Base-by-base conservation (phyloP, 768 basidiomycete species). In the Psilocybe tampanensis region DNA sequence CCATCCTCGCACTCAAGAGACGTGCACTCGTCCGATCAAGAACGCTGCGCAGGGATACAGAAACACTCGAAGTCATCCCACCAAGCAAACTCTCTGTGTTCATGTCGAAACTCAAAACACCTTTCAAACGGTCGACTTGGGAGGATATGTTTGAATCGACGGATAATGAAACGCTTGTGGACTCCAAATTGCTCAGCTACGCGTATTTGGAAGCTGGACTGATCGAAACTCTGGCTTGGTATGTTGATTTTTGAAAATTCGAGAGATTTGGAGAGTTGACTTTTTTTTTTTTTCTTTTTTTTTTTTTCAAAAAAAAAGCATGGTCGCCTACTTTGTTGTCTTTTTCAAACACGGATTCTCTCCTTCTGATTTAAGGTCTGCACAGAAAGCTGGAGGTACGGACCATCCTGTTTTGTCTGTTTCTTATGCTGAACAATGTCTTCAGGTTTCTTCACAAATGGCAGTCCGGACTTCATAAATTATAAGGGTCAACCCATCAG, bases 261-360 rank as follows among this genome's bases (percentile, higher is more conserved):
- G 19, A 47, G 41, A 22, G 12, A 47, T 29, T 6, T 3, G 36
- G 18, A 15, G 24, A 29, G 49, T 24, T 34, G 48, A 56, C 33
- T 9, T 43, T 21, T n/a, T 19, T 48, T 17, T 17, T 23, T 2
- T 17, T 45, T 24, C 19, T 8, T 44, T 13, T 18, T 11, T 2
- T 47, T n/a, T n/a, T n/a, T n/a, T n/a, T n/a, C n/a, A n/a, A n/a
- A n/a, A n/a, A n/a, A n/a, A n/a, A n/a, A 88, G 85, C 8, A 63
- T 88, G n/a, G 70, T 84, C 12, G 79, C 81, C 6, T 89, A 88
- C 64, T 88, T 89, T 59, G 78, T 88, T 15, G 85, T 88, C 12
- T 89, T 88, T 66, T 79, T 73, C 70, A 82, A 83, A 68, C 73
- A 76, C 18, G 87, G 87, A 0, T 86, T 89, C 64, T 75, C 83